These are phyloP conservation scores for Herpotrichia juniperi DNA, from an alignment of 2,329 filamentous ascomycete species.

Conservation along the genomic window DNA sequence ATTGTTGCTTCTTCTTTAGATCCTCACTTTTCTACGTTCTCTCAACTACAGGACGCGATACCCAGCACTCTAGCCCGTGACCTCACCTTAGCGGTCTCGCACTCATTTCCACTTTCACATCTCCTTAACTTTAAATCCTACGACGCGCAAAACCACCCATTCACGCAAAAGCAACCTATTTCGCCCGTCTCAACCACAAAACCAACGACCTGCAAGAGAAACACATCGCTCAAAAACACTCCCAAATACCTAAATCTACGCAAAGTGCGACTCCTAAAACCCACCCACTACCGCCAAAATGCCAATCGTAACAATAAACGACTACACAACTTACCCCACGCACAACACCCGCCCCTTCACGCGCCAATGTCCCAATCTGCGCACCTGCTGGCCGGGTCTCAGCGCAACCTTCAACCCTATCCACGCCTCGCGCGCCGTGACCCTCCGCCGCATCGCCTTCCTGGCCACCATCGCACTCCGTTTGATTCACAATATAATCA, in stretches of 20 bases:
- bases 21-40: background rate
- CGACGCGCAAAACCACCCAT: too few species aligned
- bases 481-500: constrained; percentile 9
- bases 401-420: constrained; percentile 15
- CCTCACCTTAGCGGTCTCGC: too few species aligned
- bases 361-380: constrained; percentile 17
- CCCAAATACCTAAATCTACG: too few species aligned
- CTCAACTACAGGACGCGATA: too few species aligned
- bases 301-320: constrained; percentile 17
- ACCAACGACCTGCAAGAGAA: too few species aligned
- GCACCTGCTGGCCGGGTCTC: constrained; percentile 15
- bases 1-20: background rate
- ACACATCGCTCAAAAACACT: too few species aligned
- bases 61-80: too few species aligned
- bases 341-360: background rate
- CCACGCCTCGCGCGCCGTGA: constrained; percentile 2
- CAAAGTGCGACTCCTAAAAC: too few species aligned
- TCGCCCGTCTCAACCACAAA: too few species aligned
- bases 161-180: too few species aligned
- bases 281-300: constrained; percentile 10
- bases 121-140: too few species aligned
- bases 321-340: constrained; percentile 6
- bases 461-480: constrained; percentile 11
- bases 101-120: too few species aligned
- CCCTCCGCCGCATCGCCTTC: constrained; percentile 16